Conservation (phyloP, 2,329 filamentous ascomycete species). For the Colletotrichum sp. region DNA sequence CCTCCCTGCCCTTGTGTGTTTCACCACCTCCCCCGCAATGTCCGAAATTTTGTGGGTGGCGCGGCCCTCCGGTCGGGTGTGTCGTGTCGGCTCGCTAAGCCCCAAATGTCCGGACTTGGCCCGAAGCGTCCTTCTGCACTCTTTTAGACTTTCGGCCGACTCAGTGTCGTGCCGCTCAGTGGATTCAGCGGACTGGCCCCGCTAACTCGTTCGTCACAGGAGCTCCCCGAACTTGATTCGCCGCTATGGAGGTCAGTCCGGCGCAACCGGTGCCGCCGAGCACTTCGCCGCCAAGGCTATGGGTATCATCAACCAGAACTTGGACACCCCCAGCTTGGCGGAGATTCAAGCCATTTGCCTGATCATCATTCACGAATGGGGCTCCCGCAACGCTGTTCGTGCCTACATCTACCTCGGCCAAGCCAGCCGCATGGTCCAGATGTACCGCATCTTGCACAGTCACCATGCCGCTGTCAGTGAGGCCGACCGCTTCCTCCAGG, state of each 20-base stretch:
- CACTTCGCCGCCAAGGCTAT: slow-evolving; percentile 64
- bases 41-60: slow-evolving; percentile 18
- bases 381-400: slow-evolving; percentile 63
- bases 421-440: slow-evolving; percentile 68
- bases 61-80: slow-evolving; percentile 18
- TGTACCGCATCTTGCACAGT: slow-evolving; percentile 64
- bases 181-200: background rate
- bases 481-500: slow-evolving; percentile 63
- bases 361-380: slow-evolving; percentile 68
- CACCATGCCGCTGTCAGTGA: slow-evolving; percentile 54
- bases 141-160: slow-evolving; percentile 8
- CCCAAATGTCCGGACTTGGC: slow-evolving; percentile 13
- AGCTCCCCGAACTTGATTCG: slow-evolving; percentile 62
- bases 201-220: slow-evolving; percentile 34
- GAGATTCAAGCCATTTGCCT: slow-evolving; percentile 67
- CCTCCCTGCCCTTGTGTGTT: slow-evolving; percentile 24
- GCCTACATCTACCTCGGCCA: slow-evolving; percentile 69
- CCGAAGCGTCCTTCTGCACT: background rate
- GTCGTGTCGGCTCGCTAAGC: slow-evolving; percentile 8
- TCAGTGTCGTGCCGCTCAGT: background rate
- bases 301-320: slow-evolving; percentile 59
- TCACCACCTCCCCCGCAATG: slow-evolving; percentile 25
- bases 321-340: slow-evolving; percentile 63
- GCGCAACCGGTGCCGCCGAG: slow-evolving; percentile 59
- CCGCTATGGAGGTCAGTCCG: slow-evolving; percentile 59